These are phyloP conservation scores for Epicoccum nigrum DNA, from an alignment of 2,329 filamentous ascomycete species.

Conservation along the genomic window DNA sequence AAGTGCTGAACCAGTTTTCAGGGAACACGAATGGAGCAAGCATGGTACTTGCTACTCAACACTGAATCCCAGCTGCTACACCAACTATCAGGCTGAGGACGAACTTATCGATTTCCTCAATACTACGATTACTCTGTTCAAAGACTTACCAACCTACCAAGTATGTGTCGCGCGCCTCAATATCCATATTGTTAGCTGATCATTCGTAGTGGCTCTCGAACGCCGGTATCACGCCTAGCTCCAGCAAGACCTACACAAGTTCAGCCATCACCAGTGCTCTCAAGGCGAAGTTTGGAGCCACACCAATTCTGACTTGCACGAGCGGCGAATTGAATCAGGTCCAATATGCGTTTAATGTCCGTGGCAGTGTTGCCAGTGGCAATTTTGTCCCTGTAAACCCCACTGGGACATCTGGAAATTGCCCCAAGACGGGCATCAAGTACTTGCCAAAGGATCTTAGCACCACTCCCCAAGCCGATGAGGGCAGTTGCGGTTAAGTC, in stretches of 20 bases:
- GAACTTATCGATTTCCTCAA: conserved; percentile 7
- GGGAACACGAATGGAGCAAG: conserved; percentile 10
- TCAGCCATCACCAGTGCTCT: conserved; percentile 5
- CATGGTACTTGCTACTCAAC: conserved; percentile 9
- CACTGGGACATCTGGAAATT: conserved; percentile 6
- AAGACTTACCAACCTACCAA: conserved; percentile 4
- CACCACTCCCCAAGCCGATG: conserved; percentile 1
- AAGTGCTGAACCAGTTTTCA: background rate
- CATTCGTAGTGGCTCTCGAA: background rate
- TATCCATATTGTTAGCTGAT: background rate
- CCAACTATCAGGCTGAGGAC: conserved; percentile 3
- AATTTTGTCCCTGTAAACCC: conserved; percentile 8
- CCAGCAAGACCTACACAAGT: conserved; percentile 8
- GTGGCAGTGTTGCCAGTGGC: conserved; percentile 5
- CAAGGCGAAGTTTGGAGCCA: conserved; percentile 6
- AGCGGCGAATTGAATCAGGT: conserved; percentile 7
- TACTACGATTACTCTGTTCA: conserved; percentile 6
- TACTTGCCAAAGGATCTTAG: conserved; percentile 2
- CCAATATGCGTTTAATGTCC: conserved; percentile 6
- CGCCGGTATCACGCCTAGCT: conserved; percentile 7
- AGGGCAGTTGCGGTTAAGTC: conserved; percentile 1
- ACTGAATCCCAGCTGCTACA: conserved; percentile 3
- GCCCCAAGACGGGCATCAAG: conserved; percentile 6
- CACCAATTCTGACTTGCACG: conserved; percentile 7
- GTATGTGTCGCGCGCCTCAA: background rate